These are phyloP conservation scores for Hypoxylon sp. DNA, from an alignment of 2,329 filamentous ascomycete genomes.

Conservation along the genomic window DNA sequence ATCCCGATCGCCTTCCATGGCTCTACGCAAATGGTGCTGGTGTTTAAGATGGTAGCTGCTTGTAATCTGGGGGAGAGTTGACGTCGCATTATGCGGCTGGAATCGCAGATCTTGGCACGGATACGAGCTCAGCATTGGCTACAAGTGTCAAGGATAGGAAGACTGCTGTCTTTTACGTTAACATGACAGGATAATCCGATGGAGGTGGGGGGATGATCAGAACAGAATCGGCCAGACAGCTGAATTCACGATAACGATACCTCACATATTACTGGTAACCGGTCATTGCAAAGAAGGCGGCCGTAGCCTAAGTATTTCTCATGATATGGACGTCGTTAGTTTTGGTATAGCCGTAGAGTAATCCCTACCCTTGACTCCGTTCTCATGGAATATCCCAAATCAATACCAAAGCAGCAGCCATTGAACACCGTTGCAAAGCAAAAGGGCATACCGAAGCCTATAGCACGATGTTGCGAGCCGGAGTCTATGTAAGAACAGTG, in stretches of 20 bases:
- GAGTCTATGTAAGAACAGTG: neutral
- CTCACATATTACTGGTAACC: neutral
- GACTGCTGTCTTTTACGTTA: neutral
- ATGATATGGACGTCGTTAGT: constrained; percentile 13
- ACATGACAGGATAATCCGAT: neutral
- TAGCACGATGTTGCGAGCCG: neutral
- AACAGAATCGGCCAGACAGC: neutral
- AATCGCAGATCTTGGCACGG: neutral
- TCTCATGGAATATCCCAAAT: constrained; percentile 2
- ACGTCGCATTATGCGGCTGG: neutral
- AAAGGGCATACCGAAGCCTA: constrained; percentile 12
- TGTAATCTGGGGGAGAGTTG: neutral
- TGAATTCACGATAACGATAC: neutral
- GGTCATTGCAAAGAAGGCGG: constrained; percentile 1
- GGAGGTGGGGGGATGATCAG: neutral
- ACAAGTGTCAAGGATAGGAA: too few relatives aligned
- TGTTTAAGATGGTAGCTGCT: neutral
- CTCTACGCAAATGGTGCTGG: constrained; percentile 29
- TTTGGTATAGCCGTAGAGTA: constrained; percentile 18
- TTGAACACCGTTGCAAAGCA: constrained; percentile 10
- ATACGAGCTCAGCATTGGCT: neutral
- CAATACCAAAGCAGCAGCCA: constrained; percentile 10
- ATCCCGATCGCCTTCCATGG: constrained; percentile 20
- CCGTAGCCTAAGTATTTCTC: constrained; percentile 12
- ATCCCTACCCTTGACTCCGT: constrained; percentile 2